Conservation (phyloP, 73 alveolate genomes). For the Paramecium pentaurelia region DNA sequence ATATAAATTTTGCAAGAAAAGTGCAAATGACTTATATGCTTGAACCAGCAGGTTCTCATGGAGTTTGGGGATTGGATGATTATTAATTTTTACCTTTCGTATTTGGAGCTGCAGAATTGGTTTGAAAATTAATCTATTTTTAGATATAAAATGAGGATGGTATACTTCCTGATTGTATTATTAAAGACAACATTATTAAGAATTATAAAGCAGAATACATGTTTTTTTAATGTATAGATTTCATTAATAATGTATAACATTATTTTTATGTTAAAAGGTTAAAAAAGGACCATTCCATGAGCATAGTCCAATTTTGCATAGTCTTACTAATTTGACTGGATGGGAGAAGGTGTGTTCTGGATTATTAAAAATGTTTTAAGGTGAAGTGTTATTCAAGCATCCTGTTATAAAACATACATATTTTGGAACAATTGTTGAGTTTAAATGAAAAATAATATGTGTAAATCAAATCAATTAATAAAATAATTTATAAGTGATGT, state of each 20-base stretch:
- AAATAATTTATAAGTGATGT: too few relatives aligned
- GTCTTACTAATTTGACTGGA: neutral
- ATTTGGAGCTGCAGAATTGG: slow-evolving; percentile 83
- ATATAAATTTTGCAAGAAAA: slow-evolving; percentile 91
- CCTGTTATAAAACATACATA: slow-evolving; percentile 27
- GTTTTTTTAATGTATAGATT: slow-evolving; percentile 37
- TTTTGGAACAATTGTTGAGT: slow-evolving; percentile 11
- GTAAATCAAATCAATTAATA: neutral
- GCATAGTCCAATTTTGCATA: neutral
- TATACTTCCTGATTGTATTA: neutral
- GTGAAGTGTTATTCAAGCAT: slow-evolving; percentile 11
- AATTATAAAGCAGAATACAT: neutral
- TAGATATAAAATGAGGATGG: neutral
- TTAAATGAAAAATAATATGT: neutral
- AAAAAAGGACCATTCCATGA: slow-evolving; percentile 36
- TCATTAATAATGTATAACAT: neutral
- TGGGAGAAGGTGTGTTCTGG: neutral
- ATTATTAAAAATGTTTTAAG: slow-evolving; percentile 1
- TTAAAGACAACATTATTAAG: neutral
- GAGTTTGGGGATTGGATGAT: slow-evolving; percentile 99
- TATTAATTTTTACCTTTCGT: slow-evolving; percentile 95
- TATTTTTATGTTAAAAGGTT: neutral
- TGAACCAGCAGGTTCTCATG: slow-evolving; percentile 99
- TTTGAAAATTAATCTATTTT: neutral
- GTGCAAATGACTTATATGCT: slow-evolving; percentile 85